Evolutionary conservation across 768 basidiomycete genomes (phyloP).

Genomic region (Boletus reticuloceps): DNA sequence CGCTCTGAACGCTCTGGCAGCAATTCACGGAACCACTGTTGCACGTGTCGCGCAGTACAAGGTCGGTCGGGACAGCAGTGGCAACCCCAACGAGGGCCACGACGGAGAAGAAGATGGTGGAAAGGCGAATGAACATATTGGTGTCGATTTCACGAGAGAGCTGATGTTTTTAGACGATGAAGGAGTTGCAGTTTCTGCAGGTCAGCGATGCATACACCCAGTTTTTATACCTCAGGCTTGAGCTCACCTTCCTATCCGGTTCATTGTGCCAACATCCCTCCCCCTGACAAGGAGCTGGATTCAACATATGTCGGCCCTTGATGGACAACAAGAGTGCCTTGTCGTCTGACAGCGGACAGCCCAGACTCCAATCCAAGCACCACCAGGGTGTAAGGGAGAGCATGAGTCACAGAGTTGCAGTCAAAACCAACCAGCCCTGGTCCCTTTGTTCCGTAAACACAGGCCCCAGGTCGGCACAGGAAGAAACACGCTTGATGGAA

Average conservation of each 20-base stretch:
- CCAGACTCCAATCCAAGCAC: not conserved
- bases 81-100: too few relatives aligned
- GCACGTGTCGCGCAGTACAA: too few relatives aligned
- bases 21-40: too few relatives aligned
- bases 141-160: not conserved
- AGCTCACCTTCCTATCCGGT: not conserved
- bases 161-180: not conserved
- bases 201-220: not conserved
- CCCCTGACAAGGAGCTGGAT: not conserved
- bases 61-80: too few relatives aligned
- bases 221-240: not conserved
- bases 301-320: not conserved
- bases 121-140: constrained; percentile 5
- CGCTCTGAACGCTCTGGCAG: too few relatives aligned
- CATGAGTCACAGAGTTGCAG: too few relatives aligned
- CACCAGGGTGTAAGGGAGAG: not conserved
- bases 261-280: too few relatives aligned
- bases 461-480: not conserved
- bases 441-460: too few relatives aligned
- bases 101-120: not conserved
- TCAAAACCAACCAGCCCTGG: too few relatives aligned
- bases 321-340: not conserved
- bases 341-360: not conserved
- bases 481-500: not conserved
- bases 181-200: not conserved